Conservation (phyloP, 192 early-diverging fungal species). For the Allomyces javanicus region DNA sequence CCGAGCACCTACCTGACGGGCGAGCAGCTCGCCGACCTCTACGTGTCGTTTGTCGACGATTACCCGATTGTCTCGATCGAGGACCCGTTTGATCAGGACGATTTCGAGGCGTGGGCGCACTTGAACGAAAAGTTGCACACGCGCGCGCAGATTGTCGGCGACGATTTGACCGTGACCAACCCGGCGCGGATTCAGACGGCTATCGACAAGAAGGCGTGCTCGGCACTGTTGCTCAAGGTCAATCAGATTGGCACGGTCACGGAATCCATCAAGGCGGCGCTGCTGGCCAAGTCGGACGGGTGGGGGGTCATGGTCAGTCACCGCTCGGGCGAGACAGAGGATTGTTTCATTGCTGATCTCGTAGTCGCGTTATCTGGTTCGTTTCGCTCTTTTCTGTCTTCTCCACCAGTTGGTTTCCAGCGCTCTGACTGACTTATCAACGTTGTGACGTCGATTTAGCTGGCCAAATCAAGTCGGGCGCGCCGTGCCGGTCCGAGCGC, state of each 20-base stretch:
- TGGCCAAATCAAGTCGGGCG: conserved; percentile 98
- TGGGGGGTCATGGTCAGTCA: conserved; percentile 99
- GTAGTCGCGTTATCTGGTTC: conserved; percentile 57
- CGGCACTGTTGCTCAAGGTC: conserved; percentile 87
- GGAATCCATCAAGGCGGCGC: conserved; percentile 72
- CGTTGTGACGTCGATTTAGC: conserved; percentile 7
- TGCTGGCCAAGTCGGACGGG: conserved; percentile 43
- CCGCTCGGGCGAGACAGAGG: conserved; percentile 96
- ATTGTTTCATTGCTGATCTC: conserved; percentile 87
- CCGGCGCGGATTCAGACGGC: conserved; percentile 72
- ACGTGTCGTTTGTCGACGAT: conserved; percentile 54
- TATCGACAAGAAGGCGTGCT: conserved; percentile 84
- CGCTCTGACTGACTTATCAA: too few relatives aligned
- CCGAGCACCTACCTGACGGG: conserved; percentile 46
- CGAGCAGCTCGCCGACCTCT: conserved; percentile 59
- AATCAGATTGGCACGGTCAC: conserved; percentile 97
- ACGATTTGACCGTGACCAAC: conserved; percentile 97
- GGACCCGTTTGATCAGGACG: conserved; percentile 98
- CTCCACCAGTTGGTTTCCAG: too few relatives aligned
- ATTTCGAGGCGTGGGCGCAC: conserved; percentile 82
- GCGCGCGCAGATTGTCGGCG: conserved; percentile 81
- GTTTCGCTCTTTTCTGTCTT: too few relatives aligned
- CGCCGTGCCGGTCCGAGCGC: conserved; percentile 91
- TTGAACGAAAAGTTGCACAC: conserved; percentile 29
- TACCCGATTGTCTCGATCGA: conserved; percentile 87